Evolutionary conservation across 129 eudicot genomes (phyloP), one percentile per base, ranked within the genome.

Genomic region (sunflower (Helianthus annuus)): DNA sequence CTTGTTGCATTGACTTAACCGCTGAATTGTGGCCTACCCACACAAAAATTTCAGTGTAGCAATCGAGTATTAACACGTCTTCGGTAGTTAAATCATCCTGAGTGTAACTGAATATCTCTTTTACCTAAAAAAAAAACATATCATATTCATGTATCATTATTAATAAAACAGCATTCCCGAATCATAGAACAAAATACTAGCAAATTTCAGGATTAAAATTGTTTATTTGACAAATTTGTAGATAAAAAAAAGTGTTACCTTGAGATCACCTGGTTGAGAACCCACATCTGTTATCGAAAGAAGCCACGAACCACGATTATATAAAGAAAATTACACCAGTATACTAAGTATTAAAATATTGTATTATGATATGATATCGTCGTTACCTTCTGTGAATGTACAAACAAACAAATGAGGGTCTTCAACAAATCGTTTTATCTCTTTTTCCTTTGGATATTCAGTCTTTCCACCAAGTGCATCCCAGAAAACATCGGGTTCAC

Each of bases 71-170:
- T 55, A 83, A 71, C 66, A 86, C 88, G 57, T 89, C 96, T 77
- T 89, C 96, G 1, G 96, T 89, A 42, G 88, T 83, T 77, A 89
- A 75, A 86, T 89, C 96, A 66, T 89, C 92, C 67, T 89, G 96
- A 61, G 79, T 48, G 73, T 86, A 89, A 57, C 83, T 89, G 71
- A 78, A 82, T 62, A 89, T 83, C 79, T 89, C 96, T 63, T 81
- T 86, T 75, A 89, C 96, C 96, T 89, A 82, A 51, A 53, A 82
- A 51, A 53, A 56, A 58, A 19, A 57, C 3, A 12, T 52, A 57
- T 4, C 11, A 60, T 19, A 38, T 36, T 68, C 15, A 38, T 11
- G 64, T 59, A 59, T 27, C 42, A 59, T 27, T 59, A 56, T 56
- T 56, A 22, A 19, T 24, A 59, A 27, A 11, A 12, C 10, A 29